Percentiles rank a stretch among this genome's conserved stretches.
phyloP scores from a whole-genome alignment of 208 protist genomes.

The Crithidia thermophila region DNA sequence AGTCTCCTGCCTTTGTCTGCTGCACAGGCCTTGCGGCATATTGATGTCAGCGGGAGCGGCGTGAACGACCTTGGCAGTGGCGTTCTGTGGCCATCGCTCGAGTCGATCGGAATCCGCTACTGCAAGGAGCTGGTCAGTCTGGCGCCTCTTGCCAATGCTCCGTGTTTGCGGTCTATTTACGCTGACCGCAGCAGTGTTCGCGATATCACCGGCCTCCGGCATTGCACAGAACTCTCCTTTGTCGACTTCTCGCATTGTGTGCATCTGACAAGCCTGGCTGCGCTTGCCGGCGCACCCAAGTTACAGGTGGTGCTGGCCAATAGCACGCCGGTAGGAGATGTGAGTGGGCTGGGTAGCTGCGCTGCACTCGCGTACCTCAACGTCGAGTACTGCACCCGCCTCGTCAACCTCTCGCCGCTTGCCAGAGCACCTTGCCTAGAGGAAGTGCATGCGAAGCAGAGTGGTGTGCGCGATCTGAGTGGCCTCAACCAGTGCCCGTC shows the following conservation, averaged over 20 bases:
- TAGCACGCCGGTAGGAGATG: neutral
- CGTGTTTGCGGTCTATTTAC: slow-evolving; percentile 1
- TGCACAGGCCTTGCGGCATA: neutral
- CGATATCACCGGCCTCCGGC: neutral
- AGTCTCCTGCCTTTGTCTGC: neutral
- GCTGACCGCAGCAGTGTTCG: neutral
- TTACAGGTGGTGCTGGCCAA: neutral
- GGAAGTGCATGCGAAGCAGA: slow-evolving; percentile 8
- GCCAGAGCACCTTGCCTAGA: slow-evolving; percentile 1
- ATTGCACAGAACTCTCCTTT: neutral
- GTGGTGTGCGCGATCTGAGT: neutral
- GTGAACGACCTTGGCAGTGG: neutral
- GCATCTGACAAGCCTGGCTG: slow-evolving; percentile 2
- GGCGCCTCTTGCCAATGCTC: neutral
- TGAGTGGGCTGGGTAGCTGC: neutral
- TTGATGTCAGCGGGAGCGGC: slow-evolving; percentile 5
- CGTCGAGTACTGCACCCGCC: neutral
- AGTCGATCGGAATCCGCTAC: neutral
- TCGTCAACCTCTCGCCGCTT: slow-evolving; percentile 7
- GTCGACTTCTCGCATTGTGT: slow-evolving; percentile 8
- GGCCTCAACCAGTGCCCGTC: slow-evolving; percentile 9
- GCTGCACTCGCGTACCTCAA: neutral
- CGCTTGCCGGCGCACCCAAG: neutral
- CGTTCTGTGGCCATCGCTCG: neutral
- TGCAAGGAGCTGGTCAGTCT: neutral